Base-by-base conservation (phyloP, 176 grass and related monocot genomes). In the Carex littledalei region DNA sequence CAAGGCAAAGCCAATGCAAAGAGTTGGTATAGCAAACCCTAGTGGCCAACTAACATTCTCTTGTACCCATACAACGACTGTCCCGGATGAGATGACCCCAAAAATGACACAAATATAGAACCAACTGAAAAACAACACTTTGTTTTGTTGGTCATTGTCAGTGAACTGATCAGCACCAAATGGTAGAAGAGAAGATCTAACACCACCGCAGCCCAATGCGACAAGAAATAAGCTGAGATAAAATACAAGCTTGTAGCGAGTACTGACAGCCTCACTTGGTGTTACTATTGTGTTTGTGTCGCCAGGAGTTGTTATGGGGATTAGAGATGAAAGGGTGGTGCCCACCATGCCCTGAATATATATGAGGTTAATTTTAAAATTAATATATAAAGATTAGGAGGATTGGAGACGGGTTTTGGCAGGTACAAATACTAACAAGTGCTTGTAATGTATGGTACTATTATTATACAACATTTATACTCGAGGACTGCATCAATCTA, bases 41-140 rank as follows among this genome's bases (percentile, higher is more conserved):
- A 97, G 87, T 10, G 90, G 87, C 94, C 94, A 97, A 84, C 86
- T 87, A n/a, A 97, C 24, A 81, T 97, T 92, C 81, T 90, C 84
- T 91, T 94, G 92, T 45, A 97, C 72, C 94, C 94, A 97, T 14
- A 97, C 94, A 20, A 97, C 85, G n/a, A 92, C 68, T 32, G 87
- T 84, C 4, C 94, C 92, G 0, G 94, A 91, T 31, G 85, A 47
- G 79, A 97, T 91, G 76, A 91, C 83, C 78, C 94, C 94, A 85
- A 92, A 92, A 88, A 92, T 91, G 41, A 91, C 72, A 86, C 86
- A 92, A 47, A 97, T 66, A 81, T 97, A 97, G 86, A 89, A 94
- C 86, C 78, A 90, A 85, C 94, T 94, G 85, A 97, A 97, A 86
- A 94, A 97, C 10, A 84, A 81, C 55, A 78, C 86, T 87, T 91